These are phyloP conservation scores for Backusella tarrabulga DNA, from an alignment of 192 early-diverging fungal species.

Conservation along the genomic window DNA sequence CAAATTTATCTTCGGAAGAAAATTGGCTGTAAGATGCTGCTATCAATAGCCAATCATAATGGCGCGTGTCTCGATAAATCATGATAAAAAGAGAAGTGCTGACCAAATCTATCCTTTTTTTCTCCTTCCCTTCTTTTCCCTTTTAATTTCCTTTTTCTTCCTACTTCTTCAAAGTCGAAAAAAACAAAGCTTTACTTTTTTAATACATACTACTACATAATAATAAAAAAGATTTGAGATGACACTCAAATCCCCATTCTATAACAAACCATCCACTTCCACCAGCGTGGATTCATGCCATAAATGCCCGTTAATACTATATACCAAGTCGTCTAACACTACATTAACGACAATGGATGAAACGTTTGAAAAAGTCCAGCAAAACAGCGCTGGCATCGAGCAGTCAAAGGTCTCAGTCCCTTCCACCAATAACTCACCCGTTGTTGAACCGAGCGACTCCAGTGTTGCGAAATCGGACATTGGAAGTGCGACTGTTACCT, in stretches of 20 bases:
- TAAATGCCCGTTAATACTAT: slow-evolving; percentile 28
- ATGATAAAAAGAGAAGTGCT: background rate
- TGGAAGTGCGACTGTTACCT: slow-evolving; percentile 27
- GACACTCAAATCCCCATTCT: slow-evolving; percentile 35
- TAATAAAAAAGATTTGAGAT: slow-evolving; percentile 10
- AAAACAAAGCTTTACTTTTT: background rate
- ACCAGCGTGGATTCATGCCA: slow-evolving; percentile 39
- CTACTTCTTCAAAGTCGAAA: background rate
- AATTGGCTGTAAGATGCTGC: slow-evolving; percentile 2
- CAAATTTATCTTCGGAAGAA: slow-evolving; percentile 1
- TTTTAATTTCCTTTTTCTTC: background rate
- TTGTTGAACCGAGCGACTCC: slow-evolving; percentile 40
- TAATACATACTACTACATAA: background rate
- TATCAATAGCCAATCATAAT: slow-evolving; percentile 3
- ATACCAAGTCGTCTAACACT: background rate
- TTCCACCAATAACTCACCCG: slow-evolving; percentile 28
- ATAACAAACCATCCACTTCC: slow-evolving; percentile 39
- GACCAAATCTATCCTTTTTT: background rate
- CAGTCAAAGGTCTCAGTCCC: slow-evolving; percentile 8
- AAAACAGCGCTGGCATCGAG: slow-evolving; percentile 30
- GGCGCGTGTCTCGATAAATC: background rate
- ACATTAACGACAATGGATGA: slow-evolving; percentile 8
- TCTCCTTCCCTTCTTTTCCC: background rate
- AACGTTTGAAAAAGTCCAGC: slow-evolving; percentile 25
- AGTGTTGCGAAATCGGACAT: slow-evolving; percentile 41